Evolutionary conservation across 2,329 filamentous ascomycete genomes (phyloP), one percentile per base, ranked within the genome.

Genomic region (Rugonectria rugulosa): DNA sequence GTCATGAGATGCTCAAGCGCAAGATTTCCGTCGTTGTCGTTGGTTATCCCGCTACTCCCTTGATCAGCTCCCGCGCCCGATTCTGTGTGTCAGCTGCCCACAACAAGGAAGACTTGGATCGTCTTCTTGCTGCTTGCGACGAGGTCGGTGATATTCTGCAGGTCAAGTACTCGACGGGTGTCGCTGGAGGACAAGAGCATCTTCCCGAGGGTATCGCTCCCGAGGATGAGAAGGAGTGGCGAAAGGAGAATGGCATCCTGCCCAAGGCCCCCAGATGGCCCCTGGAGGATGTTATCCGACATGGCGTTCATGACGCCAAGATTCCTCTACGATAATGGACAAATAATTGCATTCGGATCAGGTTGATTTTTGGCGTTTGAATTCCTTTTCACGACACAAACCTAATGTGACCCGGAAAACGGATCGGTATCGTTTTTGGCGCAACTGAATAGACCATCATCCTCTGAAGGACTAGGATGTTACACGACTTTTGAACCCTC

Each of bases 1-100:
- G 92, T 44, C 95, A 97, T 72, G 95, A 98, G 75, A 98, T 99
- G 95, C 85, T 98, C 57, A 91, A 91, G 78, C 91, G 95, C 70
- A 98, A 97, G 76, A 98, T 99, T 66, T 95, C 94, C 0, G 91
- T 98, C 46, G 95, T 99, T 32, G 91, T 99, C 40, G 95, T 99
- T 59, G 95, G 94, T 47, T 99, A 99, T 72, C 95, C 95, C 6
- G 95, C 94, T 8, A 99, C 95, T 2, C 95, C 95, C 1, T 84
- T 99, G 40, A 96, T 98, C 66, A 96, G 91, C 59, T 97, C 94
- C 17, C 90, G 95, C 61, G 95, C 92, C 45, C 90, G 95, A 42
- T 97, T 99, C 85, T 99, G 95, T 72, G 87, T 99, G 48, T 97
- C 92, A 3, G 88, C 95, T 2, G 92, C 95, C 1, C 95, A 99